A percentile compares a stretch with the other conserved stretches of the same genome.
These are phyloP conservation scores for Eleusine indica DNA, from an alignment of 176 grass and related monocot species.

Conservation along the genomic window DNA sequence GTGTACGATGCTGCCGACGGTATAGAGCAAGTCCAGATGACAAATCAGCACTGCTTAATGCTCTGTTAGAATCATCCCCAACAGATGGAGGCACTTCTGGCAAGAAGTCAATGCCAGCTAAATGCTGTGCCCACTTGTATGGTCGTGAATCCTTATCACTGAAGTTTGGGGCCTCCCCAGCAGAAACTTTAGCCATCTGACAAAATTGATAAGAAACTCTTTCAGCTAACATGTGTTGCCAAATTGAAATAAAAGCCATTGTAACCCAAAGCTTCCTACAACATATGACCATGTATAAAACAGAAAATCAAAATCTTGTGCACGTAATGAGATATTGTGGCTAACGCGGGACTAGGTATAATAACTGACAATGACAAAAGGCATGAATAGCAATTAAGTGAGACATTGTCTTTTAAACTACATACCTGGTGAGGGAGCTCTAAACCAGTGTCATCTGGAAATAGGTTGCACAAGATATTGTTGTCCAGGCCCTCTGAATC, in stretches of 20 bases:
- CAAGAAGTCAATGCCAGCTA: slow-evolving; percentile 93
- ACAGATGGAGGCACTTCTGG: slow-evolving; percentile 65
- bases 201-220: slow-evolving; percentile 32
- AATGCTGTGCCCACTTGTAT: slow-evolving; percentile 98
- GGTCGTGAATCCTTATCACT: slow-evolving; percentile 75
- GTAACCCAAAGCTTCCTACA: not conserved
- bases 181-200: slow-evolving; percentile 89
- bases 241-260: not conserved
- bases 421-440: slow-evolving; percentile 90
- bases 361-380: not conserved
- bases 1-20: slow-evolving; percentile 74
- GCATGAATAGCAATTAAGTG: slow-evolving; percentile 10
- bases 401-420: not conserved
- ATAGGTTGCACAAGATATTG: slow-evolving; percentile 92
- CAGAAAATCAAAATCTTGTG: slow-evolving; percentile 2
- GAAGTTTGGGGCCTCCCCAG: slow-evolving; percentile 68
- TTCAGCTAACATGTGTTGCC: not conserved
- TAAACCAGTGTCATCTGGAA: slow-evolving; percentile 91
- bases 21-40: slow-evolving; percentile 72
- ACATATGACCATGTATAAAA: not conserved
- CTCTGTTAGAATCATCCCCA: slow-evolving; percentile 49
- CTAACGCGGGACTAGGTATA: not conserved
- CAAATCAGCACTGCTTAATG: slow-evolving; percentile 55
- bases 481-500: slow-evolving; percentile 61
- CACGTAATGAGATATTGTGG: not conserved